Evolutionary conservation across 2,329 filamentous ascomycete genomes (phyloP).

Genomic region (Zopfia rhizophila): DNA sequence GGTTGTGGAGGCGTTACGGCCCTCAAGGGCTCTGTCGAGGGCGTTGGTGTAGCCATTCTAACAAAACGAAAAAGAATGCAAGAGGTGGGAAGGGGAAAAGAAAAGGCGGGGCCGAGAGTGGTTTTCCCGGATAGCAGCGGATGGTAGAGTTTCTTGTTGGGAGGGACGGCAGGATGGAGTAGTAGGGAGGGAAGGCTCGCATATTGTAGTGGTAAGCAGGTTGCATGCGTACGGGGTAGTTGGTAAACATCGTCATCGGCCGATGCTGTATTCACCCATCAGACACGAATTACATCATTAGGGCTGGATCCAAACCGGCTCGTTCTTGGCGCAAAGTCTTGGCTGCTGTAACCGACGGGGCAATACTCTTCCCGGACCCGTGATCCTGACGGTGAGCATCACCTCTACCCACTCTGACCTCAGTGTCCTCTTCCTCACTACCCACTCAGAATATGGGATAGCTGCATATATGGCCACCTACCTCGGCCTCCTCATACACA

Average conservation of each 20-base stretch:
- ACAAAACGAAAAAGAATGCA: constrained; percentile 6
- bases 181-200: constrained; percentile 6
- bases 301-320: not conserved
- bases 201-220: constrained; percentile 20
- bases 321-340: constrained; percentile 14
- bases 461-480: constrained; percentile 25
- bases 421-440: constrained; percentile 21
- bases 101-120: constrained; percentile 24
- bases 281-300: constrained; percentile 22
- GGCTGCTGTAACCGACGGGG: not conserved
- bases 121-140: constrained; percentile 39
- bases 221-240: constrained; percentile 21
- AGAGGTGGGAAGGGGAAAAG: constrained; percentile 13
- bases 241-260: constrained; percentile 16
- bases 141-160: constrained; percentile 28
- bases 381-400: too few relatives aligned
- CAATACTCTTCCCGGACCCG: not conserved
- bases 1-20: constrained; percentile 24
- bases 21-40: constrained; percentile 44
- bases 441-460: constrained; percentile 42
- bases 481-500: constrained; percentile 33
- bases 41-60: constrained; percentile 38
- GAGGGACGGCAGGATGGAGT: not conserved
- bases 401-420: constrained; percentile 34
- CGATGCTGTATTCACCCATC: constrained; percentile 12